These are phyloP conservation scores for Rhodotorula toruloides DNA, from an alignment of 768 basidiomycete genomes.

Conservation along the genomic window DNA sequence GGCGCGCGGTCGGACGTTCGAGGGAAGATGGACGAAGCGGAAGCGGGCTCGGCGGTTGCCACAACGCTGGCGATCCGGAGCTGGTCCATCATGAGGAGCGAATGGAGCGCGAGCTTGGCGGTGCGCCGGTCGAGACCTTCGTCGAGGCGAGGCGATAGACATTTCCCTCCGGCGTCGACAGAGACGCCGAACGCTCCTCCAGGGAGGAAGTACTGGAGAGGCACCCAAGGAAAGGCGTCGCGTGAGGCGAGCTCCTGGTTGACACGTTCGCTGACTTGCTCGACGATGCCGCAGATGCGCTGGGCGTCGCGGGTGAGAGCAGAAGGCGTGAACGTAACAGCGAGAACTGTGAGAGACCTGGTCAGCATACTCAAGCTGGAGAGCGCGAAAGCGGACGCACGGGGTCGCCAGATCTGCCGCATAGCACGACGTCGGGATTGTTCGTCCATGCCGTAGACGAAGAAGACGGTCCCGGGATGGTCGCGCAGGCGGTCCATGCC, in stretches of 20 bases:
- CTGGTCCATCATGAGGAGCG: neutral
- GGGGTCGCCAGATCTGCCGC: slow-evolving; percentile 10
- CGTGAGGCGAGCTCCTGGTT: neutral
- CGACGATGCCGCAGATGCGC: neutral
- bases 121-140: no score
- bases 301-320: neutral
- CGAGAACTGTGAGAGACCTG: neutral
- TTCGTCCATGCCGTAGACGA: slow-evolving; percentile 6
- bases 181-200: neutral
- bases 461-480: slow-evolving; percentile 1
- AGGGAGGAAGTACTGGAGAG: slow-evolving; percentile 3
- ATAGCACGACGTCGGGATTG: neutral
- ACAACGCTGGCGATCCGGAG: neutral
- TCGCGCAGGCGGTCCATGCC: slow-evolving; percentile 7
- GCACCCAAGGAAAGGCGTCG: slow-evolving; percentile 14
- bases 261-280: accelerated
- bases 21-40: neutral
- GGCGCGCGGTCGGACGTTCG: neutral
- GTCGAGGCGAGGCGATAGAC: no score
- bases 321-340: slow-evolving; percentile 26
- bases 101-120: neutral
- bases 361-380: neutral
- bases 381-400: slow-evolving; percentile 2
- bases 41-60: neutral
- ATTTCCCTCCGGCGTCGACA: neutral